phyloP scores from a whole-genome alignment of 2,329 filamentous ascomycete species.

The Fusarium euwallaceae region DNA sequence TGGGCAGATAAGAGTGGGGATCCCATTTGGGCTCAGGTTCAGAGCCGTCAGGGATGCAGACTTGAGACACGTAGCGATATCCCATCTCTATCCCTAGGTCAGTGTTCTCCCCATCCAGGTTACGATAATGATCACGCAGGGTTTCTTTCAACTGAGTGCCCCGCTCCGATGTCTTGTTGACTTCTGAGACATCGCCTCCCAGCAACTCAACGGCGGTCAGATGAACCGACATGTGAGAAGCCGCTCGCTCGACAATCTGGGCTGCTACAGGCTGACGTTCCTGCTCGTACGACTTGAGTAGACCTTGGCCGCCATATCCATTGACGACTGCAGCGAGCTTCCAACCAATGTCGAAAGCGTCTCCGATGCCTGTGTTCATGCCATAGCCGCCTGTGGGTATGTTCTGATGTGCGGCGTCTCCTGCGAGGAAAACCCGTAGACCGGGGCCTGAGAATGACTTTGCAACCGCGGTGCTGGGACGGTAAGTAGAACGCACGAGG shows the following conservation, averaged over 20 bases:
- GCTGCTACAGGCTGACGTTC: conserved; percentile 40
- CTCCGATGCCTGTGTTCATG: conserved; percentile 54
- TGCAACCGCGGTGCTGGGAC: conserved; percentile 40
- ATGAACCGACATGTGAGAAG: too few relatives aligned
- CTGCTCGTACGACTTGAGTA: conserved; percentile 45
- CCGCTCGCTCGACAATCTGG: conserved; percentile 17
- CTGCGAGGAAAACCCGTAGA: conserved; percentile 53
- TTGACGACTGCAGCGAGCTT: conserved; percentile 49
- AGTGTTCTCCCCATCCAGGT: too few relatives aligned
- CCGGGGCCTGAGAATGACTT: conserved; percentile 44
- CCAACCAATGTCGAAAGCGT: conserved; percentile 53
- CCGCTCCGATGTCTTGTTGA: too few relatives aligned
- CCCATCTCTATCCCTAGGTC: too few relatives aligned
- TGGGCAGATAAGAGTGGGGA: too few relatives aligned
- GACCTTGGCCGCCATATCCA: conserved; percentile 12
- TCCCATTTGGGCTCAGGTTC: too few relatives aligned
- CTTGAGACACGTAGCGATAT: too few relatives aligned
- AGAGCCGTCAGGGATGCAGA: too few relatives aligned
- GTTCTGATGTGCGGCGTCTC: conserved; percentile 54
- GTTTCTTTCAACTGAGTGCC: too few relatives aligned
- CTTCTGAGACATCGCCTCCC: too few relatives aligned
- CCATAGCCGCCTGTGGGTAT: conserved; percentile 53
- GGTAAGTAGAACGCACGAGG: conserved; percentile 35
- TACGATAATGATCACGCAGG: too few relatives aligned
- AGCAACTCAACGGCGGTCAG: too few relatives aligned